Evolutionary conservation across 169 alveolate genomes (phyloP).

Genomic region (Cryptosporidium sp.): DNA sequence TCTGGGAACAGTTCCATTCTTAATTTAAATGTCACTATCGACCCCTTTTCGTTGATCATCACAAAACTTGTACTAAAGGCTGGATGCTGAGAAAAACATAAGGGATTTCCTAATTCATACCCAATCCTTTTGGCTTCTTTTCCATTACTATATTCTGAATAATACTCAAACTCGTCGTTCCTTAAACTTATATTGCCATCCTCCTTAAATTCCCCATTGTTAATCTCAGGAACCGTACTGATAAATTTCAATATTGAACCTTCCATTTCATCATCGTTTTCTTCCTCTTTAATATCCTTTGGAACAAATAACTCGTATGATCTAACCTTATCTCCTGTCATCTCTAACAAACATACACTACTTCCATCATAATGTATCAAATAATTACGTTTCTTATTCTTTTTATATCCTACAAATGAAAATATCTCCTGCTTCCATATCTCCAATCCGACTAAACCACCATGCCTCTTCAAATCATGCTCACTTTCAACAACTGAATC

Average conservation of each 20-base stretch:
- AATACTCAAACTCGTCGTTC: not conserved
- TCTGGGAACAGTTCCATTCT: conserved; percentile 19
- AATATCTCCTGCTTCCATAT: conserved; percentile 64
- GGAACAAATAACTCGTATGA: conserved; percentile 33
- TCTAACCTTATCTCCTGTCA: conserved; percentile 7
- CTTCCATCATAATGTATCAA: conserved; percentile 56
- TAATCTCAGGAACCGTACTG: not conserved
- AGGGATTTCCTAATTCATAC: conserved; percentile 33
- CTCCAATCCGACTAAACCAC: conserved; percentile 45
- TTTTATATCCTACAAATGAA: conserved; percentile 49
- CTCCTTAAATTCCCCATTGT: not conserved
- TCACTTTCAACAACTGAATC: not conserved
- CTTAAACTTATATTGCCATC: not conserved
- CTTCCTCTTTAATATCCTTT: not conserved
- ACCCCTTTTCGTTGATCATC: conserved; percentile 35
- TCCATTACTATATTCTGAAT: conserved; percentile 3
- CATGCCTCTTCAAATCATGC: not conserved
- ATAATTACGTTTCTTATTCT: conserved; percentile 14
- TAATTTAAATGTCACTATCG: conserved; percentile 29
- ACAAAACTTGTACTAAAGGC: conserved; percentile 49
- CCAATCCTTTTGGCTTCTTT: not conserved
- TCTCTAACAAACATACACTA: conserved; percentile 45
- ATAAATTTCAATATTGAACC: not conserved
- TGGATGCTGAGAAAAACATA: conserved; percentile 69
- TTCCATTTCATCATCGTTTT: not conserved